Conservation (phyloP, 2,329 filamentous ascomycete genomes). For the Pseudogymnoascus sp. region DNA sequence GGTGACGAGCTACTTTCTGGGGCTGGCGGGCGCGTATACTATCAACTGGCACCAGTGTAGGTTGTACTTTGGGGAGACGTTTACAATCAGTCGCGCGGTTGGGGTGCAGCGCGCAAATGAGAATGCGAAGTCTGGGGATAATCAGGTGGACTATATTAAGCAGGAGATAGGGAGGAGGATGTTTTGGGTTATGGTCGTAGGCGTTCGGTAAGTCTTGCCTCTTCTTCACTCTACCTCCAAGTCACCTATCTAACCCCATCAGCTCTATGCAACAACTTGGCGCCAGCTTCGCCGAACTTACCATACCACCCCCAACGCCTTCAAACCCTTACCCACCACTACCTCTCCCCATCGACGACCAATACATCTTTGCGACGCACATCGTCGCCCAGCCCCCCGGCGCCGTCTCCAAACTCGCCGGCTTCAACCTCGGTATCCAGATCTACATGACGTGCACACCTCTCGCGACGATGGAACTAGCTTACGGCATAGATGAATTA, state of each 20-base stretch:
- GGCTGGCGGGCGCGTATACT: slow-evolving; percentile 57
- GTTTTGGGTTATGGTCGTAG: slow-evolving; percentile 77
- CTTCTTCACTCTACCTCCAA: background rate
- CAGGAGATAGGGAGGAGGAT: slow-evolving; percentile 69
- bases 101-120: slow-evolving; percentile 51
- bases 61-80: slow-evolving; percentile 63
- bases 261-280: slow-evolving; percentile 74
- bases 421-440: slow-evolving; percentile 72
- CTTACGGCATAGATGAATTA: slow-evolving; percentile 69
- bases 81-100: slow-evolving; percentile 60
- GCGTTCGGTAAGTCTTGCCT: slow-evolving; percentile 50
- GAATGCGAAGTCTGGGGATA: slow-evolving; percentile 18
- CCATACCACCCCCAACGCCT: slow-evolving; percentile 68
- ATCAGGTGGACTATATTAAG: slow-evolving; percentile 54
- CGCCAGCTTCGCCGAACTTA: slow-evolving; percentile 59
- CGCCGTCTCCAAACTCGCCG: slow-evolving; percentile 61
- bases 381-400: slow-evolving; percentile 63
- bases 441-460: slow-evolving; percentile 76
- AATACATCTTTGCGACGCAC: slow-evolving; percentile 64
- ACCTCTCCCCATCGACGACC: slow-evolving; percentile 76
- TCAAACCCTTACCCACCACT: slow-evolving; percentile 70
- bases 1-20: slow-evolving; percentile 69
- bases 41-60: slow-evolving; percentile 59
- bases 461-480: slow-evolving; percentile 70
- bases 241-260: slow-evolving; percentile 16